phyloP scores from a whole-genome alignment of 495 filamentous ascomycete genomes.

The Mytilinidion resinicola region DNA sequence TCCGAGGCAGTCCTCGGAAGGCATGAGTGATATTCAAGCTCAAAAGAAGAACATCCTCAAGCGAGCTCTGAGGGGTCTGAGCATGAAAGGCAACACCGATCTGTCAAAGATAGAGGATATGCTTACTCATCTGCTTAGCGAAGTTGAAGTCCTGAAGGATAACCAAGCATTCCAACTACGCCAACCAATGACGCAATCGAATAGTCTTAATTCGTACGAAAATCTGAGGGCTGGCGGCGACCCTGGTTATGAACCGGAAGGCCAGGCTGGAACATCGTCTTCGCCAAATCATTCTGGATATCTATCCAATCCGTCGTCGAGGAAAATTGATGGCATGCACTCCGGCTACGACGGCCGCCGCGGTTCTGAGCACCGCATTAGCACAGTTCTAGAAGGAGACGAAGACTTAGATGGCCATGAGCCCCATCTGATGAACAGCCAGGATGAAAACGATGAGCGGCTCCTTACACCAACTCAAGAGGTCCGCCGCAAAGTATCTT shows the following conservation, averaged over 20 bases:
- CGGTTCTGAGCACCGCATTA: constrained; percentile 69
- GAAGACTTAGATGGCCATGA: constrained; percentile 35
- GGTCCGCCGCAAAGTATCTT: constrained; percentile 38
- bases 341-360: constrained; percentile 53
- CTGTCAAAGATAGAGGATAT: constrained; percentile 89
- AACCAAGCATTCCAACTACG: constrained; percentile 34
- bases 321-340: constrained; percentile 52
- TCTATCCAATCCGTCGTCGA: constrained; percentile 60
- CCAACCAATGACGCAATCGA: constrained; percentile 30
- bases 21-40: constrained; percentile 62
- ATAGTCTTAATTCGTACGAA: constrained; percentile 44
- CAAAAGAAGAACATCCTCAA: constrained; percentile 89
- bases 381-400: constrained; percentile 69
- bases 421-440: constrained; percentile 12
- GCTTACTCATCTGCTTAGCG: constrained; percentile 82
- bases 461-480: constrained; percentile 40
- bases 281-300: constrained; percentile 73
- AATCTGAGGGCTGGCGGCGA: constrained; percentile 53
- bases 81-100: constrained; percentile 79
- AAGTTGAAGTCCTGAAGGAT: constrained; percentile 82
- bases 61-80: constrained; percentile 82
- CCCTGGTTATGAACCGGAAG: constrained; percentile 74
- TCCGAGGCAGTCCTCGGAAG: constrained; percentile 53
- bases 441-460: constrained; percentile 35
- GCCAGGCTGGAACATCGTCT: constrained; percentile 68